A percentile compares a stretch with the other conserved stretches of the same genome.
Conservation (phyloP, 345 rosid genomes). For the Rubroshorea leprosula region DNA sequence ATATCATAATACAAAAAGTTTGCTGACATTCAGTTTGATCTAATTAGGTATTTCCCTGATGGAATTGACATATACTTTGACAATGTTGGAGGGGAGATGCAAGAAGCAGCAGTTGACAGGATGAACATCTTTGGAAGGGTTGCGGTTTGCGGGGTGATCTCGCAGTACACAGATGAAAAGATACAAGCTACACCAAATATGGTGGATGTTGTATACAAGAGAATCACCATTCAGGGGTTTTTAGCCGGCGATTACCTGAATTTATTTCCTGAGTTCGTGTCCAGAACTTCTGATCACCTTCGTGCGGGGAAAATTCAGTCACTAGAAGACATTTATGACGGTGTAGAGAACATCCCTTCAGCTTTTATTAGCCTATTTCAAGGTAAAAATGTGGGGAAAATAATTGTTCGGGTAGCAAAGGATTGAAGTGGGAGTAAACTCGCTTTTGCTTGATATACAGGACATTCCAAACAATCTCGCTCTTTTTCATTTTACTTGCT, state of each 20-base stretch:
- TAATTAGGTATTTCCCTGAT: constrained; percentile 19
- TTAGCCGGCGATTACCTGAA: constrained; percentile 21
- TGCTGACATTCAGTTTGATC: no score
- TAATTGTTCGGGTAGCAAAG: no score
- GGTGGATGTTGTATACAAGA: constrained; percentile 14
- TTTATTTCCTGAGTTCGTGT: constrained; percentile 25
- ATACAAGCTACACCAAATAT: constrained; percentile 33
- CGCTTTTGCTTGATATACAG: no score
- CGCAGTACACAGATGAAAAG: constrained; percentile 31
- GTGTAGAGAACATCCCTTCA: constrained; percentile 38
- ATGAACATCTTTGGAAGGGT: constrained; percentile 36
- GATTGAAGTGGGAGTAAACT: no score
- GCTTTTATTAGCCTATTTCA: constrained; percentile 37
- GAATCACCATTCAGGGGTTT: constrained; percentile 36
- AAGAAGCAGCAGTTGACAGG: constrained; percentile 41
- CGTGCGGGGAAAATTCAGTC: constrained; percentile 38
- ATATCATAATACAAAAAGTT: no score
- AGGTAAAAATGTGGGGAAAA: constrained; percentile 45
- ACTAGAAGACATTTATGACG: constrained; percentile 41
- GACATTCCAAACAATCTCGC: no score
- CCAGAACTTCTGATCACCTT: constrained; percentile 32
- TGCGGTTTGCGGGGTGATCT: constrained; percentile 45
- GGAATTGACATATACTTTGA: constrained; percentile 51
- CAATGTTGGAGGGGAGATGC: constrained; percentile 46
- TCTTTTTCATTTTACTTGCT: no score